Evolutionary conservation across 2,329 filamentous ascomycete genomes (phyloP).

Genomic region (Ophiostoma quercus): DNA sequence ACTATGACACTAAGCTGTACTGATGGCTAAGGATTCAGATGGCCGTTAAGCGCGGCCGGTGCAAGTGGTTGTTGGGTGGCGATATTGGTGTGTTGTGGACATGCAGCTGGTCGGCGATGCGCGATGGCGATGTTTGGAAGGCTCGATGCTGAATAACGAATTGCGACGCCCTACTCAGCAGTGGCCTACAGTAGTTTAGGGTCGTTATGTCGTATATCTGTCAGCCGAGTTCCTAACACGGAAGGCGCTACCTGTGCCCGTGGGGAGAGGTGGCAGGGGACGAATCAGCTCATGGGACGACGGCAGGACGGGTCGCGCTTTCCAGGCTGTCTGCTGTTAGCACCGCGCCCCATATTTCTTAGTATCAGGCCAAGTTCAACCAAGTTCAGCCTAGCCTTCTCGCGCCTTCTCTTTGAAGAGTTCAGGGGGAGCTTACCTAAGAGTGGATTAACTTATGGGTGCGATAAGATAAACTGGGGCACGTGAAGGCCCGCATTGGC

Average conservation of each 20-base stretch:
- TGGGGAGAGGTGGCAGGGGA: constrained; percentile 16
- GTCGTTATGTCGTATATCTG: constrained; percentile 6
- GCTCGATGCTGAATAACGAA: constrained; percentile 7
- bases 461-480: constrained; percentile 2
- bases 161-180: constrained; percentile 8
- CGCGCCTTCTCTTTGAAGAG: constrained; percentile 10
- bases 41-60: background rate
- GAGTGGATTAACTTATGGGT: background rate
- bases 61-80: background rate
- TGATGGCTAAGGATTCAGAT: background rate
- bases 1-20: background rate
- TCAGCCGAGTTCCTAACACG: constrained; percentile 19
- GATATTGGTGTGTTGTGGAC: constrained; percentile 11
- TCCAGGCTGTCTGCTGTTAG: background rate
- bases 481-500: constrained; percentile 20
- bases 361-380: background rate
- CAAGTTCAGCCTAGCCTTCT: constrained; percentile 15
- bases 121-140: constrained; percentile 16
- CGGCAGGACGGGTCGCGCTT: constrained; percentile 12
- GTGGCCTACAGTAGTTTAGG: background rate
- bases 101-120: background rate
- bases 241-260: constrained; percentile 20
- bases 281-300: constrained; percentile 17
- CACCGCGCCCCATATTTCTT: background rate
- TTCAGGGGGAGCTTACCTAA: constrained; percentile 16